phyloP scores from a whole-genome alignment of 228 moss, liverwort and hornwort genomes.

The Sphagnum magellanicum region DNA sequence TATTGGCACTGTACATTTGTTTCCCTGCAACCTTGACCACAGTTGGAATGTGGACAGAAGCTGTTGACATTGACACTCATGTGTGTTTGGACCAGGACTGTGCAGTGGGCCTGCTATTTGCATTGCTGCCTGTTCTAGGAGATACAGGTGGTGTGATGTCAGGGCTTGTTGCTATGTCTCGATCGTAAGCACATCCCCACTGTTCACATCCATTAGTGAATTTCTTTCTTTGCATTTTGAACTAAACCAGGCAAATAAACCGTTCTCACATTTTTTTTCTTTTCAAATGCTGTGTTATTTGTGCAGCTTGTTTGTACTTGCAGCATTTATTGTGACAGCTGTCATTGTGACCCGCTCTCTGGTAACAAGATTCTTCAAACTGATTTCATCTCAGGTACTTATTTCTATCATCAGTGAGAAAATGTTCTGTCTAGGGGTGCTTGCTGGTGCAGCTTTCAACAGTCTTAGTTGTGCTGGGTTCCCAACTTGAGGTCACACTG shows the following conservation, averaged over 20 bases:
- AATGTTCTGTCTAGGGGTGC: no score
- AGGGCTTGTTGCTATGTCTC: conserved; percentile 80
- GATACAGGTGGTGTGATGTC: conserved; percentile 75
- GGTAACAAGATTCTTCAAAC: conserved; percentile 78
- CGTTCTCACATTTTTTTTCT: neutral
- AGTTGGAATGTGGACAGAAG: no score
- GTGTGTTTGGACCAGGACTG: conserved; percentile 48
- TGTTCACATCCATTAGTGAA: no score
- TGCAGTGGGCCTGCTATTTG: conserved; percentile 89
- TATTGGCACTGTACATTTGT: no score
- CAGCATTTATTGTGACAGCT: conserved; percentile 57
- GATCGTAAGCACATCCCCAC: conserved; percentile 34
- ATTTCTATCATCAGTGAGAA: no score
- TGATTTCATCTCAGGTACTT: conserved; percentile 76
- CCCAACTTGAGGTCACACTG: no score
- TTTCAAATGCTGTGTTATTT: neutral
- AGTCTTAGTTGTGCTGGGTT: no score
- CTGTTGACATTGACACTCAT: no score
- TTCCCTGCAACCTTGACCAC: no score
- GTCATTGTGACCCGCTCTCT: conserved; percentile 63
- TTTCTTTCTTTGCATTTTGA: no score
- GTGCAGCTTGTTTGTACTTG: conserved; percentile 66
- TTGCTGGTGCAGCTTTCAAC: no score
- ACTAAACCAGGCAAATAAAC: no score
- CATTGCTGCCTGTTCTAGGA: conserved; percentile 88